Conservation (phyloP, 148 eudicot species). For the Talinum fruticosum region DNA sequence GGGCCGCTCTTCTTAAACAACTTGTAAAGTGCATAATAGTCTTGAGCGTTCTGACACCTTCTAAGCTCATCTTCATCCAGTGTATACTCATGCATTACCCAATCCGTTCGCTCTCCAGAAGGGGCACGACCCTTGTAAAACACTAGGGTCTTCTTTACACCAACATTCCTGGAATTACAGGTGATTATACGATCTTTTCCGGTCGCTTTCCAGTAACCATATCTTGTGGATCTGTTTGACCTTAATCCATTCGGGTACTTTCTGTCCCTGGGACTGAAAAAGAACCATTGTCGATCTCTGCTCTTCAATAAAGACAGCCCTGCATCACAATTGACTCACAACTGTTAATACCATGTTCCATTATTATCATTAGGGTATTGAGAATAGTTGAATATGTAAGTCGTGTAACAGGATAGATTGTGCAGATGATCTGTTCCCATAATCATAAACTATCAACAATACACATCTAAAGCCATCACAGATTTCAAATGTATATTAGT, state of each 20-base stretch:
- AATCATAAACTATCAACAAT: neutral
- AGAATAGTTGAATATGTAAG: neutral
- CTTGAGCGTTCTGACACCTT: conserved; percentile 57
- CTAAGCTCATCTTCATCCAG: conserved; percentile 75
- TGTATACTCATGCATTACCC: conserved; percentile 97
- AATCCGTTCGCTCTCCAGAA: conserved; percentile 75
- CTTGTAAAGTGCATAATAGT: conserved; percentile 75
- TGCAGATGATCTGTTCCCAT: neutral
- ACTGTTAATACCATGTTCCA: neutral
- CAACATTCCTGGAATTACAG: conserved; percentile 60
- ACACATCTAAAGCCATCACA: neutral
- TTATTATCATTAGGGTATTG: neutral
- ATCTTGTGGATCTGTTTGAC: conserved; percentile 73
- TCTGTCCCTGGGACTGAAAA: conserved; percentile 87
- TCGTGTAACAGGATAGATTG: neutral
- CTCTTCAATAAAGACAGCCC: conserved; percentile 49
- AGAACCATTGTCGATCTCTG: conserved; percentile 94
- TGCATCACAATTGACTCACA: conserved; percentile 18
- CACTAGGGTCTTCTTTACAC: conserved; percentile 85
- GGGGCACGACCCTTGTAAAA: conserved; percentile 93
- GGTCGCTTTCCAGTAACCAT: conserved; percentile 96
- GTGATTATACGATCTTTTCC: conserved; percentile 80
- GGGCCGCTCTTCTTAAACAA: conserved; percentile 91
- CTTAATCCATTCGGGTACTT: conserved; percentile 88
- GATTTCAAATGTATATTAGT: neutral